Evolutionary conservation across 2,329 filamentous ascomycete genomes (phyloP).

Genomic region (Aureobasidium sp.): DNA sequence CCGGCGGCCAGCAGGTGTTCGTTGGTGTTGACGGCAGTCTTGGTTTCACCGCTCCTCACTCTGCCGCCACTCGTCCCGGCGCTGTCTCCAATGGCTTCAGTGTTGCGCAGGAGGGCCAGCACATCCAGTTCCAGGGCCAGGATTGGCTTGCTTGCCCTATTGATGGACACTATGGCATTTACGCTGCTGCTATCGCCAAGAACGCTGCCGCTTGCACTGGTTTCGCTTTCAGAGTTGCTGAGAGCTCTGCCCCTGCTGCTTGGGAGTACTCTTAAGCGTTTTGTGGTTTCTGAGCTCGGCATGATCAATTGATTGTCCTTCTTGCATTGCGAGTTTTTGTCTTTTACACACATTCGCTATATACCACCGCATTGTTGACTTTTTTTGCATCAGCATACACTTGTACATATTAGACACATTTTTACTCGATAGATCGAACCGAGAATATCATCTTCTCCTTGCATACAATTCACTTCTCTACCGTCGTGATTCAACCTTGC

Average conservation of each 20-base stretch:
- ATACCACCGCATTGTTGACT: background rate
- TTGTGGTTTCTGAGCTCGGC: background rate
- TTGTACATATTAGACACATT: background rate
- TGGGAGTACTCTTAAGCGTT: conserved; percentile 9
- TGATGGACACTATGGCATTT: conserved; percentile 10
- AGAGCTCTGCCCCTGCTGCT: conserved; percentile 19
- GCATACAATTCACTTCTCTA: too few relatives aligned
- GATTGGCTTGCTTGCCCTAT: conserved; percentile 16
- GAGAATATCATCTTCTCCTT: too few relatives aligned
- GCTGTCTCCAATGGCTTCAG: conserved; percentile 13
- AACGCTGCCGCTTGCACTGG: conserved; percentile 4
- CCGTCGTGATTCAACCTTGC: too few relatives aligned
- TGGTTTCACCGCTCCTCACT: conserved; percentile 15
- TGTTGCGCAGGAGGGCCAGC: conserved; percentile 10
- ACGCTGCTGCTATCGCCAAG: conserved; percentile 7
- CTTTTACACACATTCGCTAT: background rate
- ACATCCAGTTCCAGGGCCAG: conserved; percentile 15
- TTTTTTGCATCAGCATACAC: background rate
- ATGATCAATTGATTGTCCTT: background rate
- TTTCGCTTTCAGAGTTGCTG: conserved; percentile 20
- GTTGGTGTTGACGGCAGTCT: conserved; percentile 13
- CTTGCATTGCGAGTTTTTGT: background rate
- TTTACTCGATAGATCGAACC: too few relatives aligned
- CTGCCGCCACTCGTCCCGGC: conserved; percentile 4
- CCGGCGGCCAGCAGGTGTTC: conserved; percentile 18